Percentiles rank a stretch among this genome's conserved stretches.
phyloP scores from a whole-genome alignment of 1,284 basidiomycete species.

The Lentinus polychrous region DNA sequence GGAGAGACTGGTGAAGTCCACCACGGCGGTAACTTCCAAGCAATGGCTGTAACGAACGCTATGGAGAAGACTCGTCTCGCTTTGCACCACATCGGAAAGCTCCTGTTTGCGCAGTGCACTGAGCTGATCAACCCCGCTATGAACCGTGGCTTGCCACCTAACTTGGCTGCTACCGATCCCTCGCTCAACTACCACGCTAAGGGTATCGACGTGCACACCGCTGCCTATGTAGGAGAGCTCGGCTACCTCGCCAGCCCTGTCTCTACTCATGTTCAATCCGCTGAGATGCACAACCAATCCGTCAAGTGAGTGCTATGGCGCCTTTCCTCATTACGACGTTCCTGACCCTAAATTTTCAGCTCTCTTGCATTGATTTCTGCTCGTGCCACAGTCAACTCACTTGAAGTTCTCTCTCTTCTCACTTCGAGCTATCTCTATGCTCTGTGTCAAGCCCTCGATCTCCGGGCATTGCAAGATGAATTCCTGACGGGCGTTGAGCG shows the following conservation, averaged over 20 bases:
- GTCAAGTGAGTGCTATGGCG: slow-evolving; percentile 52
- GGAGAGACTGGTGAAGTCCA: slow-evolving; percentile 60
- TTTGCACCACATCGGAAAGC: slow-evolving; percentile 76
- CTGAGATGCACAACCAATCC: slow-evolving; percentile 86
- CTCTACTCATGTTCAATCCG: slow-evolving; percentile 78
- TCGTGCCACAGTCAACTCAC: slow-evolving; percentile 67
- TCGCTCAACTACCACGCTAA: slow-evolving; percentile 81
- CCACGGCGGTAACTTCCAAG: slow-evolving; percentile 86
- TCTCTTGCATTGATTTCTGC: slow-evolving; percentile 78
- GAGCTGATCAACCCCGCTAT: slow-evolving; percentile 77
- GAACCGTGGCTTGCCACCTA: slow-evolving; percentile 79
- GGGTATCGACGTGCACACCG: slow-evolving; percentile 80
- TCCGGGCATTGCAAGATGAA: slow-evolving; percentile 64
- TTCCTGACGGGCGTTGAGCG: slow-evolving; percentile 44
- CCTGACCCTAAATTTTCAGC: slow-evolving; percentile 29
- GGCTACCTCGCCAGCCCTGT: slow-evolving; percentile 81
- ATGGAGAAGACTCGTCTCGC: slow-evolving; percentile 86
- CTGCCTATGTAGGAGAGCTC: slow-evolving; percentile 76
- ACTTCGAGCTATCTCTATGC: slow-evolving; percentile 71
- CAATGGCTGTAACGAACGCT: slow-evolving; percentile 79
- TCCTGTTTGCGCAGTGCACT: slow-evolving; percentile 81
- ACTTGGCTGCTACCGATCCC: slow-evolving; percentile 73
- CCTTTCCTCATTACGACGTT: slow-evolving; percentile 1
- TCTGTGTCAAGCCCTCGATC: slow-evolving; percentile 77
- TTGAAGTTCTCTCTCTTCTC: slow-evolving; percentile 72